These are phyloP conservation scores for Fusarium sulawesiense DNA, from an alignment of 2,329 filamentous ascomycete genomes.

Conservation along the genomic window DNA sequence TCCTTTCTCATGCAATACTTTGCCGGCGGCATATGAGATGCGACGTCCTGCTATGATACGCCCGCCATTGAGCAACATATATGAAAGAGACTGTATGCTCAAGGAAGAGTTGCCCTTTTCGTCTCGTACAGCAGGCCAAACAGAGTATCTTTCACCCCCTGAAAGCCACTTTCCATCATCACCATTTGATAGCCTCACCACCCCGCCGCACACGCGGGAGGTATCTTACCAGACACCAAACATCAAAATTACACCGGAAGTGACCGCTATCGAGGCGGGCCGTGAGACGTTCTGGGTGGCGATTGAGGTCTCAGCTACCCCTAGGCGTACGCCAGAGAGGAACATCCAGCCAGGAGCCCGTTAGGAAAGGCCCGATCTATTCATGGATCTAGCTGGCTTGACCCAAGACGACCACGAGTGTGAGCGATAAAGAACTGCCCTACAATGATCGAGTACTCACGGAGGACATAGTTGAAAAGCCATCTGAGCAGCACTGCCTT, in stretches of 20 bases:
- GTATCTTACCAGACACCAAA: constrained; percentile 54
- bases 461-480: constrained; percentile 43
- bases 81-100: neutral
- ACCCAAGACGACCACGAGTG: constrained; percentile 36
- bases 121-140: neutral
- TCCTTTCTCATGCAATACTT: constrained; percentile 10
- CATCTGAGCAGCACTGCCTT: constrained; percentile 60
- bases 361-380: constrained; percentile 9
- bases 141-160: neutral
- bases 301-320: constrained; percentile 59
- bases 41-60: constrained; percentile 31
- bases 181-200: neutral
- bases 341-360: neutral
- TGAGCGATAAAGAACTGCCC: constrained; percentile 16
- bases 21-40: constrained; percentile 22
- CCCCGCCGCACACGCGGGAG: neutral
- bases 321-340: constrained; percentile 10
- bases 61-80: constrained; percentile 39
- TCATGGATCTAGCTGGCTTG: constrained; percentile 5
- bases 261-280: constrained; percentile 50
- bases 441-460: constrained; percentile 15
- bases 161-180: neutral
- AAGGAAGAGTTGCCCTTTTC: neutral
- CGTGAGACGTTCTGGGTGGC: constrained; percentile 59
- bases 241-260: constrained; percentile 58